Base-by-base conservation (phyloP, 2,329 filamentous ascomycete species). In the Aspergillus unguis region DNA sequence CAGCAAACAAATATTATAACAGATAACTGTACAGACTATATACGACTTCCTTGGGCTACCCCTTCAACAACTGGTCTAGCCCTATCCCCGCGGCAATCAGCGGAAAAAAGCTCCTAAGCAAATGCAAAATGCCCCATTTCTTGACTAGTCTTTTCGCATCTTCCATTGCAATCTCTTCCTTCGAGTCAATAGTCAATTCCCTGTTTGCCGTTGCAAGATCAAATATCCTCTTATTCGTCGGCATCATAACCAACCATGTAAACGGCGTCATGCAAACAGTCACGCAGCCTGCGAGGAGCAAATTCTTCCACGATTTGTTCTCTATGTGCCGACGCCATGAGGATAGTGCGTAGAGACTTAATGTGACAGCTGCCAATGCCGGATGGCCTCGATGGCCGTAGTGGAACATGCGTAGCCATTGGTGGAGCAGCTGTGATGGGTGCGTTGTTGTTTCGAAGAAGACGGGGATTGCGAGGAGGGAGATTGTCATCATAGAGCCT, bases 401-500 rank as follows among this genome's bases (percentile, higher is more conserved):
- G 43, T 45, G 25, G 25, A 26, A 45, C 43, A 45, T 45, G 9
- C 43, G 32, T 0, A 27, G 9, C 43, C 43, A 45, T 35, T 36
- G 43, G 25, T 27, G 23, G 6, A 45, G 23, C 9, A 45, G 43
- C 3, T 32, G 31, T 4, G 17, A 11, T 1, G 43, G 28, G 3
- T 9, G 7, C 5, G 43, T 36, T 26, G 31, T 31, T 23, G 43
- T 45, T 0, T 45, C 31, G 10, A 45, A 23, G 4, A 23, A 17
- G 23, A 36, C 43, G 23, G 43, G 43, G 5, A 45, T 45, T 3
- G 43, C 9, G 9, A 45, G 17, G 7, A 45, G 6, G 10, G 43
- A 27, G 7, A 45, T 45, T 3, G 43, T 45, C 32, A 45, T 27
- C 43, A 45, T 45, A 9, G 43, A 45, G 25, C 43, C 43, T 45